These are phyloP conservation scores for Peronosclerospora sorghi DNA, from an alignment of 352 stramenopile species.

Conservation along the genomic window DNA sequence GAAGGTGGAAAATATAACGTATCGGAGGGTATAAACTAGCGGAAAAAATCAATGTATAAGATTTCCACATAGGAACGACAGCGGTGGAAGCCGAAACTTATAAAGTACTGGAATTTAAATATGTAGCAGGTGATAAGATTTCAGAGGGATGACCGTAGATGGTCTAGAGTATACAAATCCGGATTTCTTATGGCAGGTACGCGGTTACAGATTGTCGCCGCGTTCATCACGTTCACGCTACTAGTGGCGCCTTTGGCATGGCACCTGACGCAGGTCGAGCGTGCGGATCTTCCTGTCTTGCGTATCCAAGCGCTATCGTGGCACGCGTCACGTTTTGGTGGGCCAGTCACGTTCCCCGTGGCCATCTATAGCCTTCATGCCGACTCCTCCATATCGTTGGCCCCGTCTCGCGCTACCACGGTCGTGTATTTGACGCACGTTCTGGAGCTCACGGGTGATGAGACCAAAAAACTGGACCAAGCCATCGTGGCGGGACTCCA, in stretches of 20 bases:
- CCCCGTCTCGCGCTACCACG: constrained; percentile 9
- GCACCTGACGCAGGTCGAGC: constrained; percentile 59
- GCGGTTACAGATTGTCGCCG: constrained; percentile 59
- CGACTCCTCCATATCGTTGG: neutral
- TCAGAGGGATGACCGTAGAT: no score
- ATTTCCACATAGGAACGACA: no score
- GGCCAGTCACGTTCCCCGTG: constrained; percentile 9
- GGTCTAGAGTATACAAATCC: no score
- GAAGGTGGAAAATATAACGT: no score
- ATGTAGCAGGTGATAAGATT: no score
- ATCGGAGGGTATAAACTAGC: no score
- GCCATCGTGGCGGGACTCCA: constrained; percentile 7
- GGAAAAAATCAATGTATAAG: no score
- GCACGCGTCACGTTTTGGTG: constrained; percentile 18
- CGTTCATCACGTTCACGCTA: constrained; percentile 64
- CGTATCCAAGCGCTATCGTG: constrained; percentile 49
- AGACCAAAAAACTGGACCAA: constrained; percentile 6
- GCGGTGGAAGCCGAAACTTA: no score
- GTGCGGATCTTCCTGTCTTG: constrained; percentile 33
- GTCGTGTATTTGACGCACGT: constrained; percentile 11
- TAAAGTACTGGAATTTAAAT: no score
- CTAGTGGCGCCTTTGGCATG: constrained; percentile 49
- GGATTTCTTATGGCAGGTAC: constrained; percentile 47
- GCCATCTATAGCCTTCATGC: constrained; percentile 13
- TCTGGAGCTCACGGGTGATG: constrained; percentile 1